Evolutionary conservation across 192 early-diverging fungal genomes (phyloP).

Genomic region (Powellomyces hirtus): DNA sequence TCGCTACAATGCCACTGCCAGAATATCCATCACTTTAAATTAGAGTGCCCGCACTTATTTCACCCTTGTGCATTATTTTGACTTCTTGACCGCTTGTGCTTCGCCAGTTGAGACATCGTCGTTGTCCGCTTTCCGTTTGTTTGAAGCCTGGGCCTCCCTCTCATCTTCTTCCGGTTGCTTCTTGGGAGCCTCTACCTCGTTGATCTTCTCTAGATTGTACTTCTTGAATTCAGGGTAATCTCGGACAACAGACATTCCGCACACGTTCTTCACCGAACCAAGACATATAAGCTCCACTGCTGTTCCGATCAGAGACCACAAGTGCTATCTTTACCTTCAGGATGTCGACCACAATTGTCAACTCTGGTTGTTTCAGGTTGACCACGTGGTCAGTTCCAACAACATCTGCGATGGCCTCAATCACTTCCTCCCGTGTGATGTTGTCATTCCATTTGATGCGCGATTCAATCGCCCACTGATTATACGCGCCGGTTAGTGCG

Average conservation of each 20-base stretch:
- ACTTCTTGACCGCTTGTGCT: no score
- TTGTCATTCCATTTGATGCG: conserved; percentile 31
- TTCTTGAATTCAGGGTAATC: conserved; percentile 40
- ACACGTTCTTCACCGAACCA: conserved; percentile 32
- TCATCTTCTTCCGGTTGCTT: not conserved
- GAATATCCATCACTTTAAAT: no score
- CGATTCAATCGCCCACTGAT: conserved; percentile 38
- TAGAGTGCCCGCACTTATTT: no score
- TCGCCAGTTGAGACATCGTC: no score
- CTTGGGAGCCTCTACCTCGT: conserved; percentile 2
- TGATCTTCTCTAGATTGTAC: conserved; percentile 42
- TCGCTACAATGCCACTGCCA: no score
- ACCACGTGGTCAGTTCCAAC: conserved; percentile 37
- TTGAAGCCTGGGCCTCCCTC: not conserved
- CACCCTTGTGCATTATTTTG: no score
- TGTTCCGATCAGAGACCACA: no score
- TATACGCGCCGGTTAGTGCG: not conserved
- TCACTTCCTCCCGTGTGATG: conserved; percentile 37
- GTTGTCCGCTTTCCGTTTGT: no score
- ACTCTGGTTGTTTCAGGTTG: conserved; percentile 35
- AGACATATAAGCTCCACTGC: no score
- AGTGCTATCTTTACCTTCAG: conserved; percentile 43
- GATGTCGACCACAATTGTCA: conserved; percentile 42
- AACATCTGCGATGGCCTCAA: conserved; percentile 31
- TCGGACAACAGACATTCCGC: conserved; percentile 40